Evolutionary conservation across 129 eudicot genomes (phyloP).

Genomic region (Solidago caesia): DNA sequence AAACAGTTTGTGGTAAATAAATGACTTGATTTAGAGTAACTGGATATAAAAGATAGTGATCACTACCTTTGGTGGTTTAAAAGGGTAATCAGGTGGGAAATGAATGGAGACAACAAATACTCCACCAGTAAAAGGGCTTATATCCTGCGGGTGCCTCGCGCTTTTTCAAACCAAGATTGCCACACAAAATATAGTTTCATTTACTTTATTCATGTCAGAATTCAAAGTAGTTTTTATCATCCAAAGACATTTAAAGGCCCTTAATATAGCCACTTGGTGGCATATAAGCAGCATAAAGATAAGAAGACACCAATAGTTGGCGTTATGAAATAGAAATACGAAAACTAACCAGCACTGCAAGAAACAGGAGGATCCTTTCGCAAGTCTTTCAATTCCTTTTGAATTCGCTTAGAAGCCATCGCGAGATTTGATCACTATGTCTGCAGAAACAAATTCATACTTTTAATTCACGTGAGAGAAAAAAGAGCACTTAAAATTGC

Average conservation of each 20-base stretch:
- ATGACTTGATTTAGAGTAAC: background rate
- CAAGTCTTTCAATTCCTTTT: conserved; percentile 71
- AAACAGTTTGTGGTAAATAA: background rate
- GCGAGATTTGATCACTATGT: background rate
- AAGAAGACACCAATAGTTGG: background rate
- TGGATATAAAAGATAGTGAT: background rate
- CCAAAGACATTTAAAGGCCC: background rate
- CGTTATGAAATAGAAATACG: background rate
- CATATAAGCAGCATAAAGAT: background rate
- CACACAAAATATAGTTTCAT: background rate
- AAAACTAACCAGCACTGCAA: conserved; percentile 74
- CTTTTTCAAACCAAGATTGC: background rate
- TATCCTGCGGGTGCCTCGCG: too few relatives aligned
- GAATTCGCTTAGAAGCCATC: conserved; percentile 83
- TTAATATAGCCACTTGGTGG: background rate
- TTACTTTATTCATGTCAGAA: background rate
- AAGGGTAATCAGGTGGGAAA: conserved; percentile 84
- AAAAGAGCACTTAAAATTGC: background rate
- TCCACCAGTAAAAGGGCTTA: conserved; percentile 71
- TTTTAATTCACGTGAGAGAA: background rate
- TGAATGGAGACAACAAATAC: conserved; percentile 69
- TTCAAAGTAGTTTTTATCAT: background rate
- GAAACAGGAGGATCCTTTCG: conserved; percentile 78
- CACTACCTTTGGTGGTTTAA: conserved; percentile 79
- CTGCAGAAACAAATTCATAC: conserved; percentile 26